phyloP scores from a whole-genome alignment of 2,329 filamentous ascomycete genomes.

The Pseudogymnoascus sp. region DNA sequence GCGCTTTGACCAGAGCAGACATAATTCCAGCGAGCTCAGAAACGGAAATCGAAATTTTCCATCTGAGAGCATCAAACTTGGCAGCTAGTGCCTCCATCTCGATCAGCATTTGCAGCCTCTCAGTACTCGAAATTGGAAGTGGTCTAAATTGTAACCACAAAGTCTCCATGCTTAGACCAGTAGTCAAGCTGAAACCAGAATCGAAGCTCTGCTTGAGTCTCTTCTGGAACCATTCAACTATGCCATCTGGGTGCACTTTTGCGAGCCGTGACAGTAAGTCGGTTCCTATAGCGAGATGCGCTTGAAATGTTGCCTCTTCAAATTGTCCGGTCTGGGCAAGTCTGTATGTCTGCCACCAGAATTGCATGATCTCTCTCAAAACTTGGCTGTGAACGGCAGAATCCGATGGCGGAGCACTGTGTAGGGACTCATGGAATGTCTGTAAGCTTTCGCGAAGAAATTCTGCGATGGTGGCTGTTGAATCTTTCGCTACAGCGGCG shows the following conservation, averaged over 20 bases:
- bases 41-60: constrained; percentile 46
- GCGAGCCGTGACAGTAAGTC: constrained; percentile 17
- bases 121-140: constrained; percentile 40
- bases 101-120: constrained; percentile 38
- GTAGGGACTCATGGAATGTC: constrained; percentile 38
- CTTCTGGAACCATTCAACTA: constrained; percentile 24
- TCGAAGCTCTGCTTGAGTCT: constrained; percentile 51
- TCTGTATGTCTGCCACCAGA: constrained; percentile 45
- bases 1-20: constrained; percentile 46
- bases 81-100: constrained; percentile 47
- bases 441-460: constrained; percentile 42
- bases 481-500: constrained; percentile 49
- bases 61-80: constrained; percentile 52
- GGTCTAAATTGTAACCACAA: constrained; percentile 70
- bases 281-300: constrained; percentile 42
- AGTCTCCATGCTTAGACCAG: constrained; percentile 69
- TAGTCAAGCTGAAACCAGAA: constrained; percentile 61
- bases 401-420: constrained; percentile 23
- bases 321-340: constrained; percentile 40
- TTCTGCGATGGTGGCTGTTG: constrained; percentile 44
- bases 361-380: constrained; percentile 39
- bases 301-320: constrained; percentile 56
- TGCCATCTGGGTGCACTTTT: neutral
- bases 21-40: constrained; percentile 45
- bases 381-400: constrained; percentile 26